Evolutionary conservation across 495 filamentous ascomycete genomes (phyloP).

Genomic region (Elaphomyces granulatus): DNA sequence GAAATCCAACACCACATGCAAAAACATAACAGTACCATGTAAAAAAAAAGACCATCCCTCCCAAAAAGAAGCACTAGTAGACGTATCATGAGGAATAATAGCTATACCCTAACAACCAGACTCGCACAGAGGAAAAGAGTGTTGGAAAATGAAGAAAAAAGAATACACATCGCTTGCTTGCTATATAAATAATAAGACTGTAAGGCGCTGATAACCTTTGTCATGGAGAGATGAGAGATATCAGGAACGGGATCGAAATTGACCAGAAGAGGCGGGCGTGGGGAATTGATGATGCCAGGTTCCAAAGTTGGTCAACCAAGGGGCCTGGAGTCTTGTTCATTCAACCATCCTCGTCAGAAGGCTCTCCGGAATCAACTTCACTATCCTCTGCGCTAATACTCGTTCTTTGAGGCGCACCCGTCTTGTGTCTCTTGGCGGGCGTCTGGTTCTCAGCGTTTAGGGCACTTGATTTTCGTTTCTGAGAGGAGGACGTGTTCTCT

Average conservation of each 20-base stretch:
- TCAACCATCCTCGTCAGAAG: constrained; percentile 37
- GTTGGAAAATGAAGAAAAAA: constrained; percentile 6
- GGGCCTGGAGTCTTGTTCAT: too few species aligned
- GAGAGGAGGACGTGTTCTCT: constrained; percentile 17
- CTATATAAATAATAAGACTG: too few species aligned
- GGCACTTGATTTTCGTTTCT: constrained; percentile 39
- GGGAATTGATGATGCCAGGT: too few species aligned
- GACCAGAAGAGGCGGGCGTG: too few species aligned
- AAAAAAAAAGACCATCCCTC: constrained; percentile 9
- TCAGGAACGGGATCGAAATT: too few species aligned
- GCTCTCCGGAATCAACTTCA: constrained; percentile 33
- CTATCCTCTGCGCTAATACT: constrained; percentile 34
- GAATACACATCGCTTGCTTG: constrained; percentile 30
- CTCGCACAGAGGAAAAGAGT: constrained; percentile 2
- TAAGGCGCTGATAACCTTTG: too few species aligned
- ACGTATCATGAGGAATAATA: constrained; percentile 11
- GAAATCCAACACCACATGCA: constrained; percentile 9
- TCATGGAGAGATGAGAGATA: too few species aligned
- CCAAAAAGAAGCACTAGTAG: constrained; percentile 9
- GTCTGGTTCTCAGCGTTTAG: constrained; percentile 27
- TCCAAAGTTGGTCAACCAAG: too few species aligned
- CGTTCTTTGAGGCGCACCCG: constrained; percentile 15
- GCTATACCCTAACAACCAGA: constrained; percentile 3
- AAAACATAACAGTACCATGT: constrained; percentile 7
- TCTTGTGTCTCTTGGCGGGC: constrained; percentile 36